Percentiles rank a stretch among this genome's conserved stretches.
Conservation (phyloP, 768 basidiomycete species). For the Cyclocybe aegerita region DNA sequence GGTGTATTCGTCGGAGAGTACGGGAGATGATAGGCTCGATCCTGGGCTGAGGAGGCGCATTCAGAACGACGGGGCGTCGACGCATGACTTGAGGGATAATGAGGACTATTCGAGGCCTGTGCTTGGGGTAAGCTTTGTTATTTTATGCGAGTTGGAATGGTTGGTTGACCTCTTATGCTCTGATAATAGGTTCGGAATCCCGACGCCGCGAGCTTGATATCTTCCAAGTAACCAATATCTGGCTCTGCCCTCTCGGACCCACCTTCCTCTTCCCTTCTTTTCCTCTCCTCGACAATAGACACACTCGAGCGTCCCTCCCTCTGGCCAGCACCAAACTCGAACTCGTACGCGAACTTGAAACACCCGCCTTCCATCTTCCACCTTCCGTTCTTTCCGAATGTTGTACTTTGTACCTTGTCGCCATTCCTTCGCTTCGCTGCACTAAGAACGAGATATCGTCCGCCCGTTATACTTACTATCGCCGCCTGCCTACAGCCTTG, state of each 20-base stretch:
- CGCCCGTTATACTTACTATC: no score
- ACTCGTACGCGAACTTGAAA: no score
- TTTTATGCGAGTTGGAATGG: not conserved
- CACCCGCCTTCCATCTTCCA: no score
- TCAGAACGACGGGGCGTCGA: slow-evolving; percentile 26
- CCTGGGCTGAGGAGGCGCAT: slow-evolving; percentile 40
- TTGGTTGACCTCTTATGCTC: not conserved
- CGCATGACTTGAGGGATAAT: slow-evolving; percentile 42
- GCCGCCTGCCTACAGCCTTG: no score
- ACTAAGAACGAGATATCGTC: no score
- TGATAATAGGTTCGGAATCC: slow-evolving; percentile 53
- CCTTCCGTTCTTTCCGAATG: no score
- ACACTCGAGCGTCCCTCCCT: not conserved
- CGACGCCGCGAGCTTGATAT: slow-evolving; percentile 33
- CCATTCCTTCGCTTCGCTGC: no score
- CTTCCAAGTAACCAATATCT: no score
- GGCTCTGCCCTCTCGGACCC: no score
- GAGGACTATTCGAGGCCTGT: slow-evolving; percentile 58
- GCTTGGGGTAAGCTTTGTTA: slow-evolving; percentile 42
- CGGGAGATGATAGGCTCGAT: slow-evolving; percentile 42
- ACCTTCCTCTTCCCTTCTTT: no score
- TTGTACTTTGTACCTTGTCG: no score
- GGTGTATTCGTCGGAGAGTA: slow-evolving; percentile 31
- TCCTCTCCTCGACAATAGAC: not conserved
- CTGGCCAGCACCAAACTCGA: no score